phyloP scores from a whole-genome alignment of 2,329 filamentous ascomycete species.

The Alternaria triticina region DNA sequence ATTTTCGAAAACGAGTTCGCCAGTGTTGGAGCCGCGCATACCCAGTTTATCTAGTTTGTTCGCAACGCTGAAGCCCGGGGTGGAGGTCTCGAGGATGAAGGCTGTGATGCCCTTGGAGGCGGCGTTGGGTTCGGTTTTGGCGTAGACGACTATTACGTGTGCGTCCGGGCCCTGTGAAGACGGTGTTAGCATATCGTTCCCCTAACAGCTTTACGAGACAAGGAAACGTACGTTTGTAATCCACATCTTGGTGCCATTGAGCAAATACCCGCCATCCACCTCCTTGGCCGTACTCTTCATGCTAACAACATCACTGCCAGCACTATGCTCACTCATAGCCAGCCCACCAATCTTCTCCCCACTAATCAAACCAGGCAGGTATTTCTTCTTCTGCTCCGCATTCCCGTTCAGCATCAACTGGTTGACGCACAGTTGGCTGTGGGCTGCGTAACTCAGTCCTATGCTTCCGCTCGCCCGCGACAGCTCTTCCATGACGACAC shows the following conservation, averaged over 20 bases:
- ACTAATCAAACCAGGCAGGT: slow-evolving; percentile 79
- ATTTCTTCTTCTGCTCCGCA: slow-evolving; percentile 77
- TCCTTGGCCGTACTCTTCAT: slow-evolving; percentile 87
- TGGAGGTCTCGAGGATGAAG: slow-evolving; percentile 79
- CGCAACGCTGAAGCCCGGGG: slow-evolving; percentile 80
- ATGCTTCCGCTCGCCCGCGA: slow-evolving; percentile 85
- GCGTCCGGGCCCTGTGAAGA: slow-evolving; percentile 77
- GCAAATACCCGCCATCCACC: slow-evolving; percentile 81
- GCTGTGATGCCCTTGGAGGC: slow-evolving; percentile 92
- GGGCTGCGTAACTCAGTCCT: slow-evolving; percentile 90
- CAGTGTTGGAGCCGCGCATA: slow-evolving; percentile 96
- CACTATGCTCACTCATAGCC: slow-evolving; percentile 92
- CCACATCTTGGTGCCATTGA: slow-evolving; percentile 98
- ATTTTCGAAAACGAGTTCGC: slow-evolving; percentile 87
- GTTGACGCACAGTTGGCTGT: slow-evolving; percentile 96
- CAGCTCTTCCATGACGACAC: slow-evolving; percentile 93
- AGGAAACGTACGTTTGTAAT: slow-evolving; percentile 81
- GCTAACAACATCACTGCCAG: slow-evolving; percentile 91
- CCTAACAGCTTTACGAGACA: background rate
- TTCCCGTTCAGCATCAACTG: slow-evolving; percentile 91
- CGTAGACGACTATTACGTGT: slow-evolving; percentile 93
- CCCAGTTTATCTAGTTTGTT: slow-evolving; percentile 97
- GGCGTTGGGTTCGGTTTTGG: slow-evolving; percentile 83
- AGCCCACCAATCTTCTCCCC: slow-evolving; percentile 84
- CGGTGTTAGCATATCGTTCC: background rate